These are phyloP conservation scores for Pseudozyma hubeiensis DNA, from an alignment of 1,284 basidiomycete genomes.

Conservation along the genomic window DNA sequence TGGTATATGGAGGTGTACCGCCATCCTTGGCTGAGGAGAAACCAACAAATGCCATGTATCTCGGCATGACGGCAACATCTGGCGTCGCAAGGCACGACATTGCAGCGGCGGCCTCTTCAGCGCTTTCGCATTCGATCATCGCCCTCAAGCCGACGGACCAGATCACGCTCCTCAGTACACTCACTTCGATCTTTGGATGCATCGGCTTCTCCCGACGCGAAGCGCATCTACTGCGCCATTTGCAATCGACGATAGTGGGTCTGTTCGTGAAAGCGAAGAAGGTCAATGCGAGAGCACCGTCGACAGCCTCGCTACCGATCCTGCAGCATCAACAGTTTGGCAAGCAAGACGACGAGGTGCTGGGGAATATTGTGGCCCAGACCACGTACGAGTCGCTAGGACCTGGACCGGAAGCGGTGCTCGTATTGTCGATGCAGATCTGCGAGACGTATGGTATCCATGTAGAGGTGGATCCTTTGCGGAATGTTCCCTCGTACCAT, in stretches of 20 bases:
- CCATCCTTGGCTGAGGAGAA: slow-evolving; percentile 58
- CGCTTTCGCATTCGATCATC: slow-evolving; percentile 57
- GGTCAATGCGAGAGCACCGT: slow-evolving; percentile 16
- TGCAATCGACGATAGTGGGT: slow-evolving; percentile 53
- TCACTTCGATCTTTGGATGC: slow-evolving; percentile 60
- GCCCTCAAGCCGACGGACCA: slow-evolving; percentile 63
- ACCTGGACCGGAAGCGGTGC: slow-evolving; percentile 53
- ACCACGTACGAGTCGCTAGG: slow-evolving; percentile 37
- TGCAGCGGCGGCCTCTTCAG: slow-evolving; percentile 52
- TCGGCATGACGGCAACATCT: slow-evolving; percentile 48
- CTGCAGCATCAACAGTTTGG: slow-evolving; percentile 31
- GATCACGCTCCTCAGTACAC: slow-evolving; percentile 55
- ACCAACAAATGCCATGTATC: slow-evolving; percentile 49
- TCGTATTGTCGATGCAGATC: slow-evolving; percentile 62
- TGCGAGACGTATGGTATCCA: slow-evolving; percentile 66
- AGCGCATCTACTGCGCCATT: slow-evolving; percentile 58
- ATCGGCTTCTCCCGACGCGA: slow-evolving; percentile 61
- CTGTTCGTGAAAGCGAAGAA: slow-evolving; percentile 49
- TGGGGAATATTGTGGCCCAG: slow-evolving; percentile 51
- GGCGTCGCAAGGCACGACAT: slow-evolving; percentile 63
- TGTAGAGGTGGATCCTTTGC: slow-evolving; percentile 56
- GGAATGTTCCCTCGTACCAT: slow-evolving; percentile 53
- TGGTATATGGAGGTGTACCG: slow-evolving; percentile 65
- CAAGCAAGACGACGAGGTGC: slow-evolving; percentile 17
- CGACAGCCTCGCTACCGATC: slow-evolving; percentile 32